Evolutionary conservation across 2,329 filamentous ascomycete genomes (phyloP).

Genomic region (Whalleya microplaca): DNA sequence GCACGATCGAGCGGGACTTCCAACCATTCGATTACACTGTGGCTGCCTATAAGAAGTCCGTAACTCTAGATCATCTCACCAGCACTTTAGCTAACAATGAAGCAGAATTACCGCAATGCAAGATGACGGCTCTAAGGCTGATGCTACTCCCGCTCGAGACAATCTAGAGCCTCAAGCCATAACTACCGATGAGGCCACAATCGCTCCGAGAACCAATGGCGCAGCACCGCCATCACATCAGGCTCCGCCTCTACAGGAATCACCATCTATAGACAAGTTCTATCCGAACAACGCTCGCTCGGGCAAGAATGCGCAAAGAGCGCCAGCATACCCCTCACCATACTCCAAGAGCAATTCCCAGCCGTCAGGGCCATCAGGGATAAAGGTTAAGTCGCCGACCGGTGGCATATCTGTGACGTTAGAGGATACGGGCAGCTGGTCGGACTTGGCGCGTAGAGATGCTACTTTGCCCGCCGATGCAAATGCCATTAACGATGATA

Average conservation of each 20-base stretch:
- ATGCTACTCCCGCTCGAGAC: slow-evolving; percentile 24
- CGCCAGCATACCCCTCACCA: slow-evolving; percentile 51
- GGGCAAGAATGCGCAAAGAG: slow-evolving; percentile 11
- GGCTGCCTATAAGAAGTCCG: slow-evolving; percentile 76
- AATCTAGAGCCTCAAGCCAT: slow-evolving; percentile 48
- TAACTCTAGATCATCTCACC: background rate
- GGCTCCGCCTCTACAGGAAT: slow-evolving; percentile 8
- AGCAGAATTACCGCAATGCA: slow-evolving; percentile 42
- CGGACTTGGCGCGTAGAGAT: slow-evolving; percentile 83
- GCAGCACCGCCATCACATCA: slow-evolving; percentile 22
- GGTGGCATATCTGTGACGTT: slow-evolving; percentile 91
- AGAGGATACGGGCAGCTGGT: slow-evolving; percentile 89
- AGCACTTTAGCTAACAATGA: slow-evolving; percentile 14
- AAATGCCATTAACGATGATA: slow-evolving; percentile 55
- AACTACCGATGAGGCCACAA: slow-evolving; percentile 55
- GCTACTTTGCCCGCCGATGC: slow-evolving; percentile 73
- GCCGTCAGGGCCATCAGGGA: slow-evolving; percentile 63
- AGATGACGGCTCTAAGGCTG: slow-evolving; percentile 28
- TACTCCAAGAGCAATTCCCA: slow-evolving; percentile 52
- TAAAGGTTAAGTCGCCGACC: slow-evolving; percentile 74
- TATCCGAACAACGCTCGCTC: slow-evolving; percentile 12
- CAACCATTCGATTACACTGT: slow-evolving; percentile 93
- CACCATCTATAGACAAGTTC: slow-evolving; percentile 12
- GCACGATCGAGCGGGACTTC: slow-evolving; percentile 92
- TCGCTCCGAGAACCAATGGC: slow-evolving; percentile 40